Evolutionary conservation across 2,329 filamentous ascomycete species (phyloP), one percentile per base, ranked within the genome.

Genomic region (Cladosporium phlei): DNA sequence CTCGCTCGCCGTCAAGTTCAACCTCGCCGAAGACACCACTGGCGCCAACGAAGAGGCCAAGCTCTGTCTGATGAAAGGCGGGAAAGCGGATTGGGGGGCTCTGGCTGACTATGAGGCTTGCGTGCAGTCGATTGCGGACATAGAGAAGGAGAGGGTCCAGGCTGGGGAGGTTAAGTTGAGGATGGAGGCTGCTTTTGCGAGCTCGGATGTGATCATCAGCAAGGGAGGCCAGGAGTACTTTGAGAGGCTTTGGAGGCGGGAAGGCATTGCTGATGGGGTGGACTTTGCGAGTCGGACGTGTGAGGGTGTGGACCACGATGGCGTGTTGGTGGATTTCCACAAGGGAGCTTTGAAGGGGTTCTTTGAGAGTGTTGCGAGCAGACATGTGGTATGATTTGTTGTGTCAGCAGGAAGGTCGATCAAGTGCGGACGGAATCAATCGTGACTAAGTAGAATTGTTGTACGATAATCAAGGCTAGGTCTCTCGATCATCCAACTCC

Each of bases 161-260:
- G 3, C 8, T 14, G 35, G 38, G 20, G 12, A 6, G 14, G 20
- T 46, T 38, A 57, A 51, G 47, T 34, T 69, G 19, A 59, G 38
- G 3, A 38, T 72, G 2, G 40, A 55, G 10, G 52, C 60, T 0
- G 68, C 59, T 44, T 71, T 70, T 51, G 65, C 64, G 1, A 63
- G 59, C 12, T 61, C 55, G 3, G 73, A 75, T 57, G 52, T 63
- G 1, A 61, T 75, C 66, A 68, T 70, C 34, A 70, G 69, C 0
- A 61, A 62, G 33, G 58, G 59, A 10, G 72, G 72, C 2, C 62
- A 64, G 55, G 46, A 57, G 30, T 74, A 72, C 57, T 69, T 73
- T 38, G 62, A 72, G 47, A 35, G 62, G 3, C 69, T 69, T 45
- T 75, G 69, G 67, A 51, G 42, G 16, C 51, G 55, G 20, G 47